These are phyloP conservation scores for Boletus sp. DNA, from an alignment of 768 basidiomycete genomes.

Conservation along the genomic window DNA sequence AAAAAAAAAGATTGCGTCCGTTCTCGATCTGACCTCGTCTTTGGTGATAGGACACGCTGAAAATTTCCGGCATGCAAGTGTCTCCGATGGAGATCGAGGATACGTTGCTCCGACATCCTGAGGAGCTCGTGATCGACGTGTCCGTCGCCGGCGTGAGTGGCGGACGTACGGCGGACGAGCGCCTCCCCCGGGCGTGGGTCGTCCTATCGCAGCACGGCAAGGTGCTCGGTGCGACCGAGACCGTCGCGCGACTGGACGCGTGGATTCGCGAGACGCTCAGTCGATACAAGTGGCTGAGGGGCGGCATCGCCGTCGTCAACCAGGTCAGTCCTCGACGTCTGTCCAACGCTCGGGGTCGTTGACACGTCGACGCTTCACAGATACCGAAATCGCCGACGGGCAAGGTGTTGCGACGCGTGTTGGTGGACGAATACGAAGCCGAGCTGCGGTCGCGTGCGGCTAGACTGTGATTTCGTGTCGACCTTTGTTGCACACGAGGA, in stretches of 20 bases:
- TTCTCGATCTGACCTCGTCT: not conserved
- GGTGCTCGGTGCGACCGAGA: slow-evolving; percentile 41
- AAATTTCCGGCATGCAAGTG: slow-evolving; percentile 77
- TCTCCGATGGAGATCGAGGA: slow-evolving; percentile 79
- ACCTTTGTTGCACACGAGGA: no score
- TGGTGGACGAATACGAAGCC: slow-evolving; percentile 59
- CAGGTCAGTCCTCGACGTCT: slow-evolving; percentile 43
- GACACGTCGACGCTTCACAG: slow-evolving; percentile 30
- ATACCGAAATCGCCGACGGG: slow-evolving; percentile 77
- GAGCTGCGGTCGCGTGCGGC: slow-evolving; percentile 17
- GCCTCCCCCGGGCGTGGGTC: slow-evolving; percentile 76
- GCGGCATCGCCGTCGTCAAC: slow-evolving; percentile 64
- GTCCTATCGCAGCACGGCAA: slow-evolving; percentile 60
- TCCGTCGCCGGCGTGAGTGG: slow-evolving; percentile 74
- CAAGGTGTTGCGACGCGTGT: slow-evolving; percentile 60
- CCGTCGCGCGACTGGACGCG: slow-evolving; percentile 47
- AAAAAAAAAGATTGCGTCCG: not conserved
- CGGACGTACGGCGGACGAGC: slow-evolving; percentile 69
- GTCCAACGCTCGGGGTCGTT: not conserved
- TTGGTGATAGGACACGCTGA: slow-evolving; percentile 64
- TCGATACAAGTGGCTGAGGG: slow-evolving; percentile 74
- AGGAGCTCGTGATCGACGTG: slow-evolving; percentile 59
- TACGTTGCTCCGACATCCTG: slow-evolving; percentile 59
- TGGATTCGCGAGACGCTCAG: slow-evolving; percentile 67
- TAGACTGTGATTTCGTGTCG: slow-evolving; percentile 20